Evolutionary conservation across 140 eudicot species (phyloP).

Genomic region (Oenanthe javanica): DNA sequence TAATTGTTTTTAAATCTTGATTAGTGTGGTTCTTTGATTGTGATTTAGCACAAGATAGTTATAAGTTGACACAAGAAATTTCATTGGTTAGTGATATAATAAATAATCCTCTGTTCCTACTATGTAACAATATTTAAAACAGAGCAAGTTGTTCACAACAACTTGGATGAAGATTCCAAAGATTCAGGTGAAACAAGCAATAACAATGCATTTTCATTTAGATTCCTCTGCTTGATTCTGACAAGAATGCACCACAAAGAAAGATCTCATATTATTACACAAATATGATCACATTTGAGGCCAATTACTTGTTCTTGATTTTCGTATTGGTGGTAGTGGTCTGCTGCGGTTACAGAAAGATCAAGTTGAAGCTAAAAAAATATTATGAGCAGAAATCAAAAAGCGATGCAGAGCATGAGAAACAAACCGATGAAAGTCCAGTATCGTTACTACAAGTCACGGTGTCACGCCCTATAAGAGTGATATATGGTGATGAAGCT

Average conservation of each 20-base stretch:
- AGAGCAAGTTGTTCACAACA: conserved; percentile 17
- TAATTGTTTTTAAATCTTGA: no score
- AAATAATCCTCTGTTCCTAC: background rate
- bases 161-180: conserved; percentile 35
- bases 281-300: background rate
- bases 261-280: background rate
- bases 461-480: conserved; percentile 32
- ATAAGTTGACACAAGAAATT: background rate
- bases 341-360: conserved; percentile 21
- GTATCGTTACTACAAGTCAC: conserved; percentile 29
- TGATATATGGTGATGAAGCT: conserved; percentile 33
- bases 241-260: background rate
- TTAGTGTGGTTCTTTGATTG: no score
- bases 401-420: conserved; percentile 12
- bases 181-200: conserved; percentile 36
- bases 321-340: background rate
- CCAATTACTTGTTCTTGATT: background rate
- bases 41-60: background rate
- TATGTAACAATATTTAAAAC: background rate
- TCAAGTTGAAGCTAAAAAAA: conserved; percentile 13
- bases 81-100: background rate
- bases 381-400: background rate
- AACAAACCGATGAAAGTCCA: conserved; percentile 29
- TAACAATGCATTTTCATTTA: background rate
- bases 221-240: background rate